Evolutionary conservation across 2,329 filamentous ascomycete species (phyloP).

Genomic region (Cladosporium colombiae): DNA sequence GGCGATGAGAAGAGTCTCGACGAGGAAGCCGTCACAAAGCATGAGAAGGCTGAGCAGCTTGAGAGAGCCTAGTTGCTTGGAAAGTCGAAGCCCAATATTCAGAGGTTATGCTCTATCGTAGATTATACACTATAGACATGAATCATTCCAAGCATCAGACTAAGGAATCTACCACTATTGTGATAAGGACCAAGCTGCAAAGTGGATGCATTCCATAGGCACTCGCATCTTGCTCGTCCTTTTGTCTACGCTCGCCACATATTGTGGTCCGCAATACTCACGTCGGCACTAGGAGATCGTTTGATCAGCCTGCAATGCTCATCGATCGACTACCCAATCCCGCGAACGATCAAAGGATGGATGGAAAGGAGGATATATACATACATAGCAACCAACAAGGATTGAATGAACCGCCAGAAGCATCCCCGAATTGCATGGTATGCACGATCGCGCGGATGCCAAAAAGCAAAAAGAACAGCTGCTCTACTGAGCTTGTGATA

Average conservation of each 20-base stretch:
- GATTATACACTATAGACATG: neutral
- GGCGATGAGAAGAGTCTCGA: neutral
- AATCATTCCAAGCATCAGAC: neutral
- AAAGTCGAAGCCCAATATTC: neutral
- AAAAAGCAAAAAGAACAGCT: neutral
- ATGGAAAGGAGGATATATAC: neutral
- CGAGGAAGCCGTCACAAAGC: neutral
- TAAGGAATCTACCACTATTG: neutral
- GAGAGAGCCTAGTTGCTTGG: neutral
- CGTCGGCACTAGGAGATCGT: too few species aligned
- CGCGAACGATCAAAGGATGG: too few species aligned
- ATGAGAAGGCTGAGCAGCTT: constrained; percentile 5
- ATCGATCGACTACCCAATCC: neutral
- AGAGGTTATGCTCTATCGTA: neutral
- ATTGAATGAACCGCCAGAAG: too few species aligned
- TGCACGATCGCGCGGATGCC: neutral
- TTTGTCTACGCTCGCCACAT: too few species aligned
- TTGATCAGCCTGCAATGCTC: neutral
- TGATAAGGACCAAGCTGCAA: neutral
- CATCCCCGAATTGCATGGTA: too few species aligned
- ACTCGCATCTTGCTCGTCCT: too few species aligned
- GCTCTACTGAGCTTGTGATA: neutral
- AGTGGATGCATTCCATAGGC: too few species aligned
- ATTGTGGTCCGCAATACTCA: too few species aligned
- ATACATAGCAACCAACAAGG: too few species aligned